Base-by-base conservation (phyloP, 2,329 filamentous ascomycete genomes). In the Cladosporium velox region DNA sequence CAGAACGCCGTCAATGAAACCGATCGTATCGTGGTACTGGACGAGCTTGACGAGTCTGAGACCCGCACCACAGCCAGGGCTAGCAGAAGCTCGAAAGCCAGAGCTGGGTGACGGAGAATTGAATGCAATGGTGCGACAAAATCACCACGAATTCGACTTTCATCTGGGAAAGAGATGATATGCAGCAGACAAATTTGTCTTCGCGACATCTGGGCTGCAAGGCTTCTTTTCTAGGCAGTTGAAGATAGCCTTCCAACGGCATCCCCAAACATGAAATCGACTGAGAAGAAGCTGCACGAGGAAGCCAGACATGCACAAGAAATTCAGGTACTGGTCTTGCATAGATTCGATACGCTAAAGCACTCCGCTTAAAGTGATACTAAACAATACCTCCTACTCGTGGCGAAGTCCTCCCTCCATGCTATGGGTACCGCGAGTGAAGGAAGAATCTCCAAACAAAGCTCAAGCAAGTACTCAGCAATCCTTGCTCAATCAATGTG, bases 61-160 rank as follows among this genome's bases (percentile, higher is more conserved):
- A 26, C 1, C 18, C 59, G 59, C 21, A 24, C 7, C n/a, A 52
- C 34, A 47, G n/a, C 66, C 18, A 67, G 70, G 24, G 59, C 70
- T 12, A 52, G 70, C 34, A 57, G 61, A 34, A 64, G 26, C 61
- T 44, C 51, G 26, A 64, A 47, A 35, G 24, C 51, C 1, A 41
- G 49, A 26, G 8, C 61, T 57, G 35, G 51, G 12, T 41, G 57
- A 59, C 12, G n/a, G 52, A n/a, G 18, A 34, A 55, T 15, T 21
- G 41, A 21, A 47, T 21, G 41, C n/a, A 24, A 47, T 47, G 1
- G n/a, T 8, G 41, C 34, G 41, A 47, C 7, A 21, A 21, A 2
- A 47, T 4, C 41, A 47, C n/a, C 41, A 47, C n/a, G 8, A 47
- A 11, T 47, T 10, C 6, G 8, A 21, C 5, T 41, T 47, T 21